These are phyloP conservation scores for Ceratobasidium sp. DNA, from an alignment of 1,284 basidiomycete species.

Conservation along the genomic window DNA sequence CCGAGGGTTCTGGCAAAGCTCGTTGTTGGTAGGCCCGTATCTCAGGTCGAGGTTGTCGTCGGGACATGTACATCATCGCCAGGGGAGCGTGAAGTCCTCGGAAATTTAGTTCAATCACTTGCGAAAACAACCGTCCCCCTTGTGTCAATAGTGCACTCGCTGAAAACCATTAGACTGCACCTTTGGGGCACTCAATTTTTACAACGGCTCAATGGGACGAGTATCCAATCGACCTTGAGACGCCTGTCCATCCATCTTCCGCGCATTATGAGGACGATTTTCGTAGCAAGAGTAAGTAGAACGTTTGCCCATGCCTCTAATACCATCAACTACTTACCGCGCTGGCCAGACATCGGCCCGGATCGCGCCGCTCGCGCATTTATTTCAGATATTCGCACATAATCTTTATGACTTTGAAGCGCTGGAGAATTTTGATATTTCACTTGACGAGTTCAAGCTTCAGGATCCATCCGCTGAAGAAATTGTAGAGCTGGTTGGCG, in stretches of 20 bases:
- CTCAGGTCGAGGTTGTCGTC: slow-evolving; percentile 16
- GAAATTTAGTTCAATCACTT: slow-evolving; percentile 14
- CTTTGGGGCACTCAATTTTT: slow-evolving; percentile 31
- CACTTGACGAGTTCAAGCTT: slow-evolving; percentile 11
- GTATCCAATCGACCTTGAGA: slow-evolving; percentile 3
- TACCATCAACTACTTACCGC: not conserved
- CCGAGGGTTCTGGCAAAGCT: slow-evolving; percentile 16
- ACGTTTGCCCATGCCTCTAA: not conserved
- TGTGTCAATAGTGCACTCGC: slow-evolving; percentile 7
- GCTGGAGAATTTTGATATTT: slow-evolving; percentile 24
- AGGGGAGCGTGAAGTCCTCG: slow-evolving; percentile 12
- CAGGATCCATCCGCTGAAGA: slow-evolving; percentile 6
- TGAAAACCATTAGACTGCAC: slow-evolving; percentile 26
- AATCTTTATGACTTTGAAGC: slow-evolving; percentile 2
- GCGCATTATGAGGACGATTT: slow-evolving; percentile 18
- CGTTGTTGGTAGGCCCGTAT: slow-evolving; percentile 14
- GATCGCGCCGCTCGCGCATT: slow-evolving; percentile 1
- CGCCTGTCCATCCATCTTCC: slow-evolving; percentile 3
- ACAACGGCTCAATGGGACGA: slow-evolving; percentile 12
- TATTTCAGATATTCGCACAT: slow-evolving; percentile 26
- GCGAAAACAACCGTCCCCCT: slow-evolving; percentile 8
- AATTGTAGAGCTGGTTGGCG: slow-evolving; percentile 3
- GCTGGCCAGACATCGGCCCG: slow-evolving; percentile 9
- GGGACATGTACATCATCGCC: slow-evolving; percentile 11
- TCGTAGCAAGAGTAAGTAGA: slow-evolving; percentile 12